These are phyloP conservation scores for Diophrys appendiculata DNA, from an alignment of 73 alveolate species.

Conservation along the genomic window DNA sequence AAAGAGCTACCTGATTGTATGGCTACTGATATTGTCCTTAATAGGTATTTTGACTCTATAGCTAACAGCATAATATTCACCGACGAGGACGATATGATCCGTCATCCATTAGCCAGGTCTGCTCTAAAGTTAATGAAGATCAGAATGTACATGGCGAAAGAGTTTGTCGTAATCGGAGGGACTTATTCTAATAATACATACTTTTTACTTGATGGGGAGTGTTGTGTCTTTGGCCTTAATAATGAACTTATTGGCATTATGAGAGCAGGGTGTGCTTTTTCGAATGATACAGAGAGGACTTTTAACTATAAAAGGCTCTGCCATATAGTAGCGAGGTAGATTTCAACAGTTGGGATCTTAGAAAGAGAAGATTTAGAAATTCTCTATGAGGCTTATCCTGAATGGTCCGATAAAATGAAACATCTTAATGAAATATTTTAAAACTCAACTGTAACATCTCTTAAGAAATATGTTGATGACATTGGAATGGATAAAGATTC, in stretches of 20 bases:
- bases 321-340: conserved; percentile 50
- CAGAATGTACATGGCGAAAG: conserved; percentile 47
- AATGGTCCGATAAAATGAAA: conserved; percentile 24
- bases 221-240: conserved; percentile 36
- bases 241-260: conserved; percentile 38
- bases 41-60: conserved; percentile 50
- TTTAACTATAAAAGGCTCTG: conserved; percentile 45
- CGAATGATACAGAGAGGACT: conserved; percentile 34
- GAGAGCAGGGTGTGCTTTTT: conserved; percentile 55
- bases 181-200: conserved; percentile 46
- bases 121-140: conserved; percentile 29
- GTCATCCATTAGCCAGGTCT: conserved; percentile 43
- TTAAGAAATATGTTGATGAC: conserved; percentile 15
- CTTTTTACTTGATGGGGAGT: conserved; percentile 68
- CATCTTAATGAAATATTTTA: conserved; percentile 22
- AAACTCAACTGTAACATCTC: neutral
- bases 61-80: conserved; percentile 42
- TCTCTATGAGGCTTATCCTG: conserved; percentile 65
- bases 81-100: conserved; percentile 7
- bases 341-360: conserved; percentile 50
- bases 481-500: neutral
- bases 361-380: conserved; percentile 27
- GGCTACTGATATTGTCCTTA: conserved; percentile 27
- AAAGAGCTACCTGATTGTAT: conserved; percentile 31
- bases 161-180: conserved; percentile 58